Evolutionary conservation across 1,284 basidiomycete genomes (phyloP).

Genomic region (Cryptococcus sp.): DNA sequence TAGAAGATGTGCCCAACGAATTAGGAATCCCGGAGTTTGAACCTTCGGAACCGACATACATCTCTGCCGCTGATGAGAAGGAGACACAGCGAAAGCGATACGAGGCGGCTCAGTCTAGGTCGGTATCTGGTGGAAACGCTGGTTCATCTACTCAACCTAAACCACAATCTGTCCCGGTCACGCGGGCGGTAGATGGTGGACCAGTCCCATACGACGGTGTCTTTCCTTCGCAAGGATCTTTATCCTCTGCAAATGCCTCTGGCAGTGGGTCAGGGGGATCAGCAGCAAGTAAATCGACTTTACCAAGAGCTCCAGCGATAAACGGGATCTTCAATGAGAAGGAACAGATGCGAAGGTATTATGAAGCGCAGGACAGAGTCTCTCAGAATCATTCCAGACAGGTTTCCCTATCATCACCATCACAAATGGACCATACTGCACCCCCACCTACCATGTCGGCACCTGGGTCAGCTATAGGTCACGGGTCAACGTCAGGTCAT

Average conservation of each 20-base stretch:
- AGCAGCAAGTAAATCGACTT: background rate
- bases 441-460: background rate
- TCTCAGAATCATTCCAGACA: background rate
- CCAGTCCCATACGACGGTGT: conserved; percentile 14
- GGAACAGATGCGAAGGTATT: conserved; percentile 41
- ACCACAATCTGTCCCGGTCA: background rate
- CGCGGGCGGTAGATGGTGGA: background rate
- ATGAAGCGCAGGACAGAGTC: conserved; percentile 58
- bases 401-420: background rate
- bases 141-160: background rate
- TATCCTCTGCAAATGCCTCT: background rate
- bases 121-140: background rate
- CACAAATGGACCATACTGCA: background rate
- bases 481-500: no score
- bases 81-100: conserved; percentile 15
- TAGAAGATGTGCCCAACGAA: background rate
- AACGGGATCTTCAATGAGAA: conserved; percentile 23
- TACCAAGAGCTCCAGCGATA: background rate
- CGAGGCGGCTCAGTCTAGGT: conserved; percentile 11
- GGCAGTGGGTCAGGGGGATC: background rate
- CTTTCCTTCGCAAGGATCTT: conserved; percentile 5
- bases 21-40: background rate
- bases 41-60: background rate
- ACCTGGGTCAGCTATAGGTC: background rate
- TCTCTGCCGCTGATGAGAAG: conserved; percentile 18